Evolutionary conservation across 495 filamentous ascomycete genomes (phyloP), one percentile per base, ranked within the genome.

Genomic region (Astrocystis sublimbata): DNA sequence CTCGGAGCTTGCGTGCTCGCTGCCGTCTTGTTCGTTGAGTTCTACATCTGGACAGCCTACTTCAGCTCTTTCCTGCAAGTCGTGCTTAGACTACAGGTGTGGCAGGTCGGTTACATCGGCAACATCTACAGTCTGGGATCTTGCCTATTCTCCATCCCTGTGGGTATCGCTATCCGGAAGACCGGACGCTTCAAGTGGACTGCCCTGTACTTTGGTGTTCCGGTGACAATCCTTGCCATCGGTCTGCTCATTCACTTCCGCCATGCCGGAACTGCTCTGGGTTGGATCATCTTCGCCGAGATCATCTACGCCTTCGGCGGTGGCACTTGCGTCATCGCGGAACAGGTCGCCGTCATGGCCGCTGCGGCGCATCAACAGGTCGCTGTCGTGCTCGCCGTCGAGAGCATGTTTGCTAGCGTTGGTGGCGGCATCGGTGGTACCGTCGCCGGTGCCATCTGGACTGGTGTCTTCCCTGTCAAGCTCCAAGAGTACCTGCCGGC

Each of bases 181-280:
- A 83, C 82, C 23, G 82, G 83, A 47, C 76, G 80, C 49, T 88
- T 87, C 81, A 84, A 84, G 72, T 83, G 75, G 76, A 62, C 76
- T 8, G 66, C 71, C 12, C 59, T 77, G 19, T 85, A 73, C 73
- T 83, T 87, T 66, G 86, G 74, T 9, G 71, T 89, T 1, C 87
- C 88, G 0, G 71, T 91, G 17, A 78, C 81, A 63, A 77, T 88
- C 35, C 79, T 91, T 1, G 89, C 86, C 21, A 79, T 87, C 9
- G 88, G 86, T 3, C 78, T 92, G n/a, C 86, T 92, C 83, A 89
- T 92, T 63, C 76, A 89, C 55, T 90, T 90, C 80, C 84, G 88
- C 31, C 75, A 83, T 57, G 73, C 78, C 2, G 75, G 81, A 33
- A 72, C 74, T 17, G 66, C 78, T 49, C 78, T 91, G 47, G 88